Percentiles rank a stretch among this genome's conserved stretches.
These are phyloP conservation scores for Fusarium pseudonygamai DNA, from an alignment of 2,329 filamentous ascomycete species.

Conservation along the genomic window DNA sequence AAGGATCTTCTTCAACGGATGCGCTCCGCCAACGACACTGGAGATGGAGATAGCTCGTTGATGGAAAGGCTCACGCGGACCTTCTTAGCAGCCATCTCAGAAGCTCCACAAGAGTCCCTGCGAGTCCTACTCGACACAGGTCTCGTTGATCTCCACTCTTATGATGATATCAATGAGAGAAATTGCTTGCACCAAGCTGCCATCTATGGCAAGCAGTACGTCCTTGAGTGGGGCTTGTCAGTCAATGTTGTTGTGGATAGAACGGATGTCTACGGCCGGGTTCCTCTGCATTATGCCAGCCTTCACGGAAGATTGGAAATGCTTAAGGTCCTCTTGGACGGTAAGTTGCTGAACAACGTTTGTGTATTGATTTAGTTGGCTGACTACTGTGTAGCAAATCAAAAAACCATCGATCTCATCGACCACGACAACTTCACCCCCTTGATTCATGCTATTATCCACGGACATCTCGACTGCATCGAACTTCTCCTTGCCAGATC, in stretches of 20 bases:
- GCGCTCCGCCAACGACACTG: constrained; percentile 62
- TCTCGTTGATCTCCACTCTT: constrained; percentile 88
- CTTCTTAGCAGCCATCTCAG: constrained; percentile 89
- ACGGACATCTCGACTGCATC: constrained; percentile 83
- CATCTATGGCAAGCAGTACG: constrained; percentile 86
- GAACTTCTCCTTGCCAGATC: constrained; percentile 78
- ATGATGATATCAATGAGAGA: constrained; percentile 97
- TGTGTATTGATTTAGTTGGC: not conserved
- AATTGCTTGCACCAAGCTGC: constrained; percentile 97
- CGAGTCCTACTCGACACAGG: constrained; percentile 80
- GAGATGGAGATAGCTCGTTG: constrained; percentile 65
- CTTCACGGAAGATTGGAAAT: constrained; percentile 91
- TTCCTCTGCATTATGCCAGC: constrained; percentile 94
- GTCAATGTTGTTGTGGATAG: constrained; percentile 79
- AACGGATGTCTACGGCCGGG: constrained; percentile 91
- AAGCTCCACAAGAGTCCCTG: constrained; percentile 81
- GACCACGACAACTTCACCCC: constrained; percentile 99
- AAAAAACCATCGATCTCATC: constrained; percentile 82
- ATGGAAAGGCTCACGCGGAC: constrained; percentile 86
- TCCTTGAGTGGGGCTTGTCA: constrained; percentile 79
- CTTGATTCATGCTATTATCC: constrained; percentile 93
- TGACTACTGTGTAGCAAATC: constrained; percentile 62
- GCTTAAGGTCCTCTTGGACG: constrained; percentile 76
- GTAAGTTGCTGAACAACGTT: constrained; percentile 49
- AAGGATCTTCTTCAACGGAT: constrained; percentile 84